These are phyloP conservation scores for Geotrichum phurueaensis DNA, from an alignment of 1,139 yeast species.

Conservation along the genomic window DNA sequence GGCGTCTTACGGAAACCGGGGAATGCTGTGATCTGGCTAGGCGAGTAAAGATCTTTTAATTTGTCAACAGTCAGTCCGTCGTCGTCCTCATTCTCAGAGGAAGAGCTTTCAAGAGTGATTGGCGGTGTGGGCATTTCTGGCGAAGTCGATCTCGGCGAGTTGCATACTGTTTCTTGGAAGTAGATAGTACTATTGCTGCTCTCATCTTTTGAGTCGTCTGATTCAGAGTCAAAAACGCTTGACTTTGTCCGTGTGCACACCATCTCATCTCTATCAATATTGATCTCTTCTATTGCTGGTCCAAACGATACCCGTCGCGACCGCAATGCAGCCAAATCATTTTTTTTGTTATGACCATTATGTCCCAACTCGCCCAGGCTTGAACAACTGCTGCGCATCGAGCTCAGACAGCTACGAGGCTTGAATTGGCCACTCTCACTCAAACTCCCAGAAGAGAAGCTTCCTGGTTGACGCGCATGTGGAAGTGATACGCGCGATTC, in stretches of 20 bases:
- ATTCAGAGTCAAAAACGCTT: not conserved
- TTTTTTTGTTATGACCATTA: not conserved
- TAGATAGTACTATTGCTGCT: not conserved
- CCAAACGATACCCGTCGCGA: not conserved
- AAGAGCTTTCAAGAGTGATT: not conserved
- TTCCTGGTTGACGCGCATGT: not conserved
- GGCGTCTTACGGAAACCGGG: not conserved
- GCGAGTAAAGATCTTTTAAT: conserved; percentile 2
- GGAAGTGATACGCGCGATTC: not conserved
- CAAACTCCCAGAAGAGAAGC: not conserved
- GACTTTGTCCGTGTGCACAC: not conserved
- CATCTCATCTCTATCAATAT: not conserved
- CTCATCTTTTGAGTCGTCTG: not conserved
- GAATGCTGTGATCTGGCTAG: not conserved
- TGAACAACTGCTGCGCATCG: not conserved
- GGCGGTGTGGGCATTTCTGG: not conserved
- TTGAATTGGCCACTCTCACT: not conserved
- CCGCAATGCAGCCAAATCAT: not conserved
- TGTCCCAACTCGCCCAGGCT: not conserved
- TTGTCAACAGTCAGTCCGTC: conserved; percentile 1
- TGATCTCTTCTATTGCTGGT: not conserved
- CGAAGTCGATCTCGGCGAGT: not conserved
- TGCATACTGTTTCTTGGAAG: not conserved
- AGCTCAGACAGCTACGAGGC: not conserved
- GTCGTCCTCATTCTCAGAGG: not conserved